phyloP scores from a whole-genome alignment of 2,329 filamentous ascomycete genomes.

The Trichophyton rubrum region DNA sequence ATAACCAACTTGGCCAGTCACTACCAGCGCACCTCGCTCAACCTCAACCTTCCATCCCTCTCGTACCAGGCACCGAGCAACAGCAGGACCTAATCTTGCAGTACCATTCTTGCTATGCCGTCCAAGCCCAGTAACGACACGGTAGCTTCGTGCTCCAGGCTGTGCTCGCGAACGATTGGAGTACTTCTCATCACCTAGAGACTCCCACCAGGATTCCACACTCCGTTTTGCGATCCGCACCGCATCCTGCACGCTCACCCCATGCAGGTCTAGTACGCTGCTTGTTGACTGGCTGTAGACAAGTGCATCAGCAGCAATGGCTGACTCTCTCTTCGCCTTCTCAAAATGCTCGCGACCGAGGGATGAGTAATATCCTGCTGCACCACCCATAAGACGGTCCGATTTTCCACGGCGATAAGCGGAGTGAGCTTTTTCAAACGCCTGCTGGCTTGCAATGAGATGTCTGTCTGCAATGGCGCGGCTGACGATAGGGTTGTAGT shows the following conservation, averaged over 20 bases:
- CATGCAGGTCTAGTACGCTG: constrained; percentile 63
- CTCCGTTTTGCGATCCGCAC: constrained; percentile 60
- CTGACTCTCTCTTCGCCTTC: constrained; percentile 45
- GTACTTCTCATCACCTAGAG: constrained; percentile 52
- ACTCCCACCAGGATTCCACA: constrained; percentile 64
- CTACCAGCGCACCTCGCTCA: constrained; percentile 55
- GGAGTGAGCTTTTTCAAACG: constrained; percentile 45
- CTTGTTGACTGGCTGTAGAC: constrained; percentile 55
- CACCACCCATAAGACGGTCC: constrained; percentile 60
- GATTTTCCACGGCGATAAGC: constrained; percentile 53
- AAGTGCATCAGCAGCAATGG: constrained; percentile 55
- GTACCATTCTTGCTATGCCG: constrained; percentile 65
- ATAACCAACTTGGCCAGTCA: constrained; percentile 45
- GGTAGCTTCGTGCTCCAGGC: constrained; percentile 48
- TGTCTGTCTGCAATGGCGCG: constrained; percentile 33
- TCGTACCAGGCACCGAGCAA: constrained; percentile 59
- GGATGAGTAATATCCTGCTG: constrained; percentile 62
- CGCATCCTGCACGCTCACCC: constrained; percentile 67
- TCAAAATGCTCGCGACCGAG: constrained; percentile 53
- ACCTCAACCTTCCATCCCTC: constrained; percentile 77
- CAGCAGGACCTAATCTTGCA: constrained; percentile 63
- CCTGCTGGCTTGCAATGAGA: constrained; percentile 36
- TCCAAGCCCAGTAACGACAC: constrained; percentile 70
- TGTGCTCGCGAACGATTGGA: constrained; percentile 34
- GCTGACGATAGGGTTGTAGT: constrained; percentile 14